A percentile compares a stretch with the other conserved stretches of the same genome.
phyloP scores from a whole-genome alignment of 129 eudicot genomes.

The Solidago caesia region DNA sequence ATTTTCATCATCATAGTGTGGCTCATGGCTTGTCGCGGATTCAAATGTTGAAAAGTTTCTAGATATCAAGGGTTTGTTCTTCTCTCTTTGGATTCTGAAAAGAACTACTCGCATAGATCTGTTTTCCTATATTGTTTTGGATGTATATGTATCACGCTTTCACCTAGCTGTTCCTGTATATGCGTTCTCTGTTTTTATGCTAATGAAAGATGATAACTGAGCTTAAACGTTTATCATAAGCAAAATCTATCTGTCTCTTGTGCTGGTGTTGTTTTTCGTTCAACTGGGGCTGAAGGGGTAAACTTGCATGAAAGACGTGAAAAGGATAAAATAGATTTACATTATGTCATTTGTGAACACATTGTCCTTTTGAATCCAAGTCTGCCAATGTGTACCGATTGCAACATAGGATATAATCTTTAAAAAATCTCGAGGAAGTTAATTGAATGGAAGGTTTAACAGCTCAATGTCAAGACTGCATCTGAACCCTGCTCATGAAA shows the following conservation, averaged over 20 bases:
- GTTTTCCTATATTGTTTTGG: constrained; percentile 3
- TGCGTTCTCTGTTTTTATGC: constrained; percentile 19
- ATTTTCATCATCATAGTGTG: constrained; percentile 59
- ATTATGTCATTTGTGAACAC: too few species aligned
- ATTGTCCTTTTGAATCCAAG: too few species aligned
- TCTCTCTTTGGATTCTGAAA: constrained; percentile 19
- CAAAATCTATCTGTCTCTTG: neutral
- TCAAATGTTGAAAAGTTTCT: constrained; percentile 43
- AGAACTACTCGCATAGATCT: neutral
- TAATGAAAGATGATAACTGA: constrained; percentile 25
- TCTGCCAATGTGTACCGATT: too few species aligned
- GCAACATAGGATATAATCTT: too few species aligned
- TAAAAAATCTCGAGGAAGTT: too few species aligned
- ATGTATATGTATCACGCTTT: constrained; percentile 28
- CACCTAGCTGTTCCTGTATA: constrained; percentile 26
- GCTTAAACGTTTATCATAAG: neutral
- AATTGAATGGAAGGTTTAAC: too few species aligned
- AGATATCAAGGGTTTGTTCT: constrained; percentile 15
- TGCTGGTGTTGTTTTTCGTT: neutral
- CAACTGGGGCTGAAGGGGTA: neutral
- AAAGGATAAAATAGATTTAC: too few species aligned
- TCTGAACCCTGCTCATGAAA: neutral
- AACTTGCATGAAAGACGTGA: too few species aligned
- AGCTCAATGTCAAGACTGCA: too few species aligned
- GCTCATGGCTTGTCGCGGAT: constrained; percentile 64